Conservation (phyloP, 2,329 filamentous ascomycete species). For the Fusarium siculi region DNA sequence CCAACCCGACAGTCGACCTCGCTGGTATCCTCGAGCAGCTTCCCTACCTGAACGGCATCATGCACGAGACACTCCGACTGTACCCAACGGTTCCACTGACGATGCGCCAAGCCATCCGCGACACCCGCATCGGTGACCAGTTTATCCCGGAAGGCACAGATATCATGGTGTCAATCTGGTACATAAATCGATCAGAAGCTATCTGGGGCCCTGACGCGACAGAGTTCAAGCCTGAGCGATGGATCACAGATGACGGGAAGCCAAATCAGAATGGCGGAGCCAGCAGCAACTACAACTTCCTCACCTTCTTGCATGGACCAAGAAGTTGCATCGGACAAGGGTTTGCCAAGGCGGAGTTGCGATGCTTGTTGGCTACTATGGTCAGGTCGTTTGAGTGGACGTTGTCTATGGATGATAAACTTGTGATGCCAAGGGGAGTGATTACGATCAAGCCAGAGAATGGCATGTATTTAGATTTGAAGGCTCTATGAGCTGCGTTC, state of each 20-base stretch:
- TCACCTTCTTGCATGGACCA: slow-evolving; percentile 87
- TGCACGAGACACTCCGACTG: slow-evolving; percentile 74
- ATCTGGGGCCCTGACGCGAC: slow-evolving; percentile 76
- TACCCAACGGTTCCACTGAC: slow-evolving; percentile 75
- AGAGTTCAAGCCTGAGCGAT: slow-evolving; percentile 76
- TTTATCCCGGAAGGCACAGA: slow-evolving; percentile 72
- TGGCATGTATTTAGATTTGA: slow-evolving; percentile 67
- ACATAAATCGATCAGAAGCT: slow-evolving; percentile 70
- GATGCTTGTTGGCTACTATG: slow-evolving; percentile 75
- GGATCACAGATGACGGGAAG: slow-evolving; percentile 62
- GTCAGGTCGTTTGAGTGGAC: slow-evolving; percentile 71
- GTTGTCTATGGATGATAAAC: slow-evolving; percentile 66
- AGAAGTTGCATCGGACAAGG: slow-evolving; percentile 82
- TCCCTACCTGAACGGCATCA: slow-evolving; percentile 75
- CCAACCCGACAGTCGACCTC: slow-evolving; percentile 47
- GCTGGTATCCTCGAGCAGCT: slow-evolving; percentile 68
- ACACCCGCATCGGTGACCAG: slow-evolving; percentile 67
- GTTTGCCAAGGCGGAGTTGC: slow-evolving; percentile 80
- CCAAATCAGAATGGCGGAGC: slow-evolving; percentile 75
- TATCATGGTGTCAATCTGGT: slow-evolving; percentile 66
- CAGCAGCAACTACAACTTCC: slow-evolving; percentile 73
- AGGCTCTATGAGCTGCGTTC: not conserved
- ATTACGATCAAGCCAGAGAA: slow-evolving; percentile 75
- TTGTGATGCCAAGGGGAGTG: slow-evolving; percentile 69
- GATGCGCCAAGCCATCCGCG: slow-evolving; percentile 65